Base-by-base conservation (phyloP, 2,329 filamentous ascomycete species). In the Sphaerulina vaccinii region DNA sequence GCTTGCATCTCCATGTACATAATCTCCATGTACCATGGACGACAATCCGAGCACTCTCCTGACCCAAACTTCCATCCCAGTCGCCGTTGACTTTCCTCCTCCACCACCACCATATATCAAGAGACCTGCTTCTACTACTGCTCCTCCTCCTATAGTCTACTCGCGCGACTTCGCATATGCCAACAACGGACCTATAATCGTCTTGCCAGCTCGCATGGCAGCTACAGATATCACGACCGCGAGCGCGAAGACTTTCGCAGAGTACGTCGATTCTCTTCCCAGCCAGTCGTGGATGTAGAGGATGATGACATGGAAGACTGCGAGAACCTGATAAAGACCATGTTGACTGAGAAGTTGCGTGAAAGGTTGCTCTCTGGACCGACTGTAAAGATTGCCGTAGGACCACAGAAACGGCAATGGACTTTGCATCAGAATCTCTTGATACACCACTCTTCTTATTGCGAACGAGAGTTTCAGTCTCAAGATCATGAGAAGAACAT, bases 291-390 rank as follows among this genome's bases (percentile, higher is more conserved):
- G 49, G 29, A 39, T 11, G 18, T 35, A 13, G 51, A 45, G 5
- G 23, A 22, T 21, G 22, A 40, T 11, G 15, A 43, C 2, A 57
- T 56, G 52, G 51, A 49, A 22, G 18, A 51, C 47, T 18, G 48
- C 49, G 43, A 52, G 55, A 44, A 54, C 39, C 48, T 58, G 36
- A 42, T 50, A 37, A 49, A 49, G 36, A 40, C 33, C 24, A 49
- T 49, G 37, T 41, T 49, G n/a, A 41, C 74, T 77, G 73, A 77
- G 64, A 64, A 68, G 27, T 65, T 72, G 61, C 71, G 68, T 67
- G 67, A 72, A 71, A 80, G 78, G 67, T 71, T 80, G 29, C 72
- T 80, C 27, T 78, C 77, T 42, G 78, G 78, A 44, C 72, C 75
- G 24, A 71, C 76, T 42, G 70, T 80, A 58, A 75, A 79, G 59